Evolutionary conservation across 164 flowering plant genomes (phyloP), one percentile per base, ranked within the genome.

Genomic region (Liriodendron chinense): DNA sequence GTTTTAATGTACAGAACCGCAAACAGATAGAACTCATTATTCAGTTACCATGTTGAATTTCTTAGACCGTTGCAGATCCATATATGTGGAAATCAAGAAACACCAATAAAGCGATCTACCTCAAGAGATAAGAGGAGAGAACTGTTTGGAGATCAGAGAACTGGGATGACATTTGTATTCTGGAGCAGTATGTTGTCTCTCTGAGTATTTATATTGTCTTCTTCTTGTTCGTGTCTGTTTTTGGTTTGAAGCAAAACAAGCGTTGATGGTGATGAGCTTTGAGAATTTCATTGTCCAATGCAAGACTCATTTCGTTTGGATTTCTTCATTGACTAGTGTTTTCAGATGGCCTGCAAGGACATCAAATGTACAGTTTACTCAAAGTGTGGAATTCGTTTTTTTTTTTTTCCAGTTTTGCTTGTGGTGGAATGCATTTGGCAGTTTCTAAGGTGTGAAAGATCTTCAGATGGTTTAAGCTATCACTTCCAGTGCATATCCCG

Each of bases 1-100:
- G 65, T 70, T 74, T 73, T 67, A 69, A 63, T 70, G 64, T 76
- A 75, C 77, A 73, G 77, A 69, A 34, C 43, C 43, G 43, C 73
- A n/a, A 47, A 69, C 74, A 66, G 72, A 69, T 74, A 20, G 72
- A 61, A 25, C 66, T 80, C 53, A 65, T 78, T 23, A 34, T 34
- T 79, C 26, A 22, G 65, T 67, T 67, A 59, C 48, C 61, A 47
- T 50, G 49, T 69, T 59, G 75, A 75, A 53, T 69, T 25, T 66
- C 71, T 53, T 53, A 34, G 78, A 70, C 53, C 68, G 72, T 7
- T 49, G 69, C 75, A 75, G 71, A 63, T 63, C 53, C 67, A 67
- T 12, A 2, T 71, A 64, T 53, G 66, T 72, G 74, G 70, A 74
- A 65, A 65, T 49, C 47, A 13, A 61, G 76, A 62, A 28, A 70